Evolutionary conservation across 2,329 filamentous ascomycete species (phyloP).

Genomic region (Grosmannia serpens): DNA sequence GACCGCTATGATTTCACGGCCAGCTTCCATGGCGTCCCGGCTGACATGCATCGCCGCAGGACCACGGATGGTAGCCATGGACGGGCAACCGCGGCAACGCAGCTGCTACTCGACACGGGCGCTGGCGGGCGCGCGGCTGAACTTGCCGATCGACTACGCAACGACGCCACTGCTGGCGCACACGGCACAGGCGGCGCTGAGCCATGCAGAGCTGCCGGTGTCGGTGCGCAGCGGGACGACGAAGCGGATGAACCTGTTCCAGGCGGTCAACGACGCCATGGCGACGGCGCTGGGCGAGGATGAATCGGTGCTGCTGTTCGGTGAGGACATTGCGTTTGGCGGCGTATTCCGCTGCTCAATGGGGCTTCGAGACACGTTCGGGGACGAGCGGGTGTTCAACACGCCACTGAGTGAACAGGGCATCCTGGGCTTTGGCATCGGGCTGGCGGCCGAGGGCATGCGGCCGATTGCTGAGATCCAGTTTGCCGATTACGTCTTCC

Average conservation of each 20-base stretch:
- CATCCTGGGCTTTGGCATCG: constrained; percentile 87
- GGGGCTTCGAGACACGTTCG: constrained; percentile 80
- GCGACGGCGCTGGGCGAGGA: constrained; percentile 72
- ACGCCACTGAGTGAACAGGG: constrained; percentile 91
- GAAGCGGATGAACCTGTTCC: constrained; percentile 85
- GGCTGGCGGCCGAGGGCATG: constrained; percentile 82
- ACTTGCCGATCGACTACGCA: constrained; percentile 78
- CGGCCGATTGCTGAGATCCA: constrained; percentile 89
- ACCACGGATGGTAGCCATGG: neutral
- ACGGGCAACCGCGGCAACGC: neutral
- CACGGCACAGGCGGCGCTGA: constrained; percentile 58
- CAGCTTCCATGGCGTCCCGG: neutral
- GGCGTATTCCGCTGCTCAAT: constrained; percentile 93
- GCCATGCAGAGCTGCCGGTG: constrained; percentile 58
- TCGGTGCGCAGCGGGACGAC: constrained; percentile 53
- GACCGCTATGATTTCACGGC: neutral
- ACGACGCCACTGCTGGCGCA: constrained; percentile 74
- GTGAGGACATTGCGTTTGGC: constrained; percentile 93
- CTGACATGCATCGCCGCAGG: neutral
- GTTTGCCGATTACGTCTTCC: constrained; percentile 89
- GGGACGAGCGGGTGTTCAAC: constrained; percentile 85
- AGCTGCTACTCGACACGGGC: constrained; percentile 37
- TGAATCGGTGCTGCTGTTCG: constrained; percentile 81
- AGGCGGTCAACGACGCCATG: constrained; percentile 84
- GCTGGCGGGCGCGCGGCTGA: constrained; percentile 55